Evolutionary conservation across 805 yeast genomes (phyloP), one percentile per base, ranked within the genome.

Genomic region (Lipomyces yamanashiensis): DNA sequence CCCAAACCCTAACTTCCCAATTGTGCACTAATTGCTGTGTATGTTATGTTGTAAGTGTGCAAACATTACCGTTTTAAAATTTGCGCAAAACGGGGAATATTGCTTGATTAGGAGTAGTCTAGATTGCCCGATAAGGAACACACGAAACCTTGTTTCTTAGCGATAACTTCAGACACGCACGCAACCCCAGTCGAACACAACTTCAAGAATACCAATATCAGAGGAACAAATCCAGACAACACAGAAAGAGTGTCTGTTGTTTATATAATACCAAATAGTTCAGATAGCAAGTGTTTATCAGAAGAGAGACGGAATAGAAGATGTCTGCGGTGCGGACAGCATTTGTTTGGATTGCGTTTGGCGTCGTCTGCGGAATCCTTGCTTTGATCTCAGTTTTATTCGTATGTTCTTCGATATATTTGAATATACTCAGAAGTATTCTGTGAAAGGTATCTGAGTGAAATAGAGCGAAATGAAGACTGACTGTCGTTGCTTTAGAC

Each of bases 301-400:
- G 28, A 28, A 10, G 4, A 37, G 10, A 43, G 47, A 43, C 21
- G 15, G 47, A 17, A 39, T n/a, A 15, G 39, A 51, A 15, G 34
- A 63, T 63, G 64, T 63, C 69, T 23, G 67, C 67, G 12, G 69
- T 62, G 19, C 63, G 66, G 37, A 66, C 68, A 41, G 66, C 69
- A 8, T 66, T 66, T 48, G 61, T 66, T 19, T 67, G 70, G 70
- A 66, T 67, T 45, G 70, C 70, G n/a, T 67, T 67, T 39, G 69
- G 67, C 45, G 69, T 65, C 36, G 69, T 63, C 4, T 67, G 65
- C 44, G 69, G 62, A 1, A 33, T 67, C 28, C 61, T 67, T 8
- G 59, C 67, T 5, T 54, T 59, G 12, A 49, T 67, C 8, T 65
- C 70, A 7, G 57, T 65, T 40, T 41, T 66, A 6, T 67, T 63